Evolutionary conservation across 169 alveolate genomes (phyloP).

Genomic region (Plasmodium malariae): DNA sequence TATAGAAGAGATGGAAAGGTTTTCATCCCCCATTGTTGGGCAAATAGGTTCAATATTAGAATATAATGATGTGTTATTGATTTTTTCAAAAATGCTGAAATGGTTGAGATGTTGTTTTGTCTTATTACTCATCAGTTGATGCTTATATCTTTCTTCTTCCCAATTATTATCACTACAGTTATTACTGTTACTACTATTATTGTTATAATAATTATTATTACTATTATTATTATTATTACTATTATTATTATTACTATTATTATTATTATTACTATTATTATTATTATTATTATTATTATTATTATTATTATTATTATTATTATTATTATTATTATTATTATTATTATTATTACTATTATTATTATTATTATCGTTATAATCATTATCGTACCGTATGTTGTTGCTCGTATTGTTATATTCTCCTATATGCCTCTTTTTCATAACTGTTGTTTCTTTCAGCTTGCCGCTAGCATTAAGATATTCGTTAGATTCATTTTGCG

Average conservation of each 20-base stretch:
- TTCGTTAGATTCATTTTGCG: too few species aligned
- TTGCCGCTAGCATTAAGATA: too few species aligned
- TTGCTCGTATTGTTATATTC: too few species aligned
- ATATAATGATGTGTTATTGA: conserved; percentile 62
- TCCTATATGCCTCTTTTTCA: too few species aligned
- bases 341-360: too few species aligned
- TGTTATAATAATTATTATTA: conserved; percentile 26
- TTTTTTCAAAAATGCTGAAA: conserved; percentile 56
- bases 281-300: neutral
- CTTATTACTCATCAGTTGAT: conserved; percentile 29
- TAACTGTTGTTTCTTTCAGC: too few species aligned
- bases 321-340: neutral
- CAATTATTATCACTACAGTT: conserved; percentile 21
- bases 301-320: too few species aligned
- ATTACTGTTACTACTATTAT: neutral
- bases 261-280: too few species aligned
- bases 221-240: conserved; percentile 7
- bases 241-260: neutral
- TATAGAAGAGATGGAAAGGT: conserved; percentile 10
- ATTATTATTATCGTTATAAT: too few species aligned
- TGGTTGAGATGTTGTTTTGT: conserved; percentile 17
- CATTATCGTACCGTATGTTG: too few species aligned
- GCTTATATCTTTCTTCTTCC: conserved; percentile 22
- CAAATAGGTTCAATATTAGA: neutral
- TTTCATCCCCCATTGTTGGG: neutral